Evolutionary conservation across 83 land plant genomes (phyloP).

Genomic region (Larix sibirica): DNA sequence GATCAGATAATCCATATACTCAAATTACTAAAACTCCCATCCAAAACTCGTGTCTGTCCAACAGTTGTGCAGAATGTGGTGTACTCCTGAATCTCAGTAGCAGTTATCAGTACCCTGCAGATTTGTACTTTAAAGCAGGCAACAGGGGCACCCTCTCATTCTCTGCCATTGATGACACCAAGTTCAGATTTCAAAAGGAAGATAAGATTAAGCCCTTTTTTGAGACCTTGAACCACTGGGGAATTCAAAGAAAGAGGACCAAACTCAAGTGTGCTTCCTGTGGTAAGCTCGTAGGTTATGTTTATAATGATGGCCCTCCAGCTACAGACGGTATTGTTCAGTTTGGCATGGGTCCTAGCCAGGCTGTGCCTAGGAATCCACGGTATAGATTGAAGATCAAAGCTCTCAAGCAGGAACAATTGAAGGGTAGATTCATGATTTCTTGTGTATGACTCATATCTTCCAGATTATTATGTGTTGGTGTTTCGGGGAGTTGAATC

Average conservation of each 20-base stretch:
- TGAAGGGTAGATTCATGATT: too few relatives aligned
- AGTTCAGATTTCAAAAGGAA: slow-evolving; percentile 68
- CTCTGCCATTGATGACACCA: slow-evolving; percentile 63
- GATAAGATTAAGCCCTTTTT: slow-evolving; percentile 83
- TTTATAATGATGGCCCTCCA: slow-evolving; percentile 88
- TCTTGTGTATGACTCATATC: too few relatives aligned
- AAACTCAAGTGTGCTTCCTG: slow-evolving; percentile 72
- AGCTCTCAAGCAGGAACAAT: slow-evolving; percentile 28
- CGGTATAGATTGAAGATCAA: slow-evolving; percentile 79
- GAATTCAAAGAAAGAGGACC: slow-evolving; percentile 73
- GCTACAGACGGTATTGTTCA: slow-evolving; percentile 51
- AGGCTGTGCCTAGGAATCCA: slow-evolving; percentile 67
- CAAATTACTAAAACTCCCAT: too few relatives aligned
- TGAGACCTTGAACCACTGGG: slow-evolving; percentile 91
- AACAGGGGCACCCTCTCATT: slow-evolving; percentile 92
- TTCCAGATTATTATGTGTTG: too few relatives aligned
- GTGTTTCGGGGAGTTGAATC: too few relatives aligned
- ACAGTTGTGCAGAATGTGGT: slow-evolving; percentile 71
- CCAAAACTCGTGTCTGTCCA: too few relatives aligned
- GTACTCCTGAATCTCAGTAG: slow-evolving; percentile 59
- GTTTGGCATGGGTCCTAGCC: slow-evolving; percentile 73
- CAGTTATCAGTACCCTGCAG: slow-evolving; percentile 56
- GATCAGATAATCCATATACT: too few relatives aligned
- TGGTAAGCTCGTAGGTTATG: slow-evolving; percentile 65
- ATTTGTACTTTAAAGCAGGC: slow-evolving; percentile 89